These are phyloP conservation scores for Phytopythium vexans DNA, from an alignment of 352 stramenopile genomes.

Conservation along the genomic window DNA sequence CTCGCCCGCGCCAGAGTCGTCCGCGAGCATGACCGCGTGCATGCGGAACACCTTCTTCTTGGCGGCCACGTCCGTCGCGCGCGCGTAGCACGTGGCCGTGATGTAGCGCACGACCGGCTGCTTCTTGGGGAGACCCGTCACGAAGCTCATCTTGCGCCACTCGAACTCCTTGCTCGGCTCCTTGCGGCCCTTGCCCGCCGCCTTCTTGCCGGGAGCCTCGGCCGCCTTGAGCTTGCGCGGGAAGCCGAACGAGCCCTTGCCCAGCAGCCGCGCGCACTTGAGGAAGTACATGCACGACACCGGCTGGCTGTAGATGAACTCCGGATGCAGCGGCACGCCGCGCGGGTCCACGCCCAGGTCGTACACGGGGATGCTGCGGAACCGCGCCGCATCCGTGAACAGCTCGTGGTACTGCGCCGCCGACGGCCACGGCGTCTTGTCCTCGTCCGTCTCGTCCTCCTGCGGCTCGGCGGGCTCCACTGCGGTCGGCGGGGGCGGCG, in stretches of 20 bases:
- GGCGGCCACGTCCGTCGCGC: slow-evolving; percentile 39
- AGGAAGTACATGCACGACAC: slow-evolving; percentile 80
- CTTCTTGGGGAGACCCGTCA: slow-evolving; percentile 76
- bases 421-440: slow-evolving; percentile 78
- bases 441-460: slow-evolving; percentile 40
- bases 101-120: slow-evolving; percentile 72
- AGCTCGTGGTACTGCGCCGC: slow-evolving; percentile 63
- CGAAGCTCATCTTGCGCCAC: slow-evolving; percentile 83
- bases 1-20: slow-evolving; percentile 39
- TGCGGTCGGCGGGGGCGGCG: slow-evolving; percentile 3
- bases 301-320: slow-evolving; percentile 76
- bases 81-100: slow-evolving; percentile 72
- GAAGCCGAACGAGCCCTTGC: slow-evolving; percentile 71
- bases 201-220: slow-evolving; percentile 16
- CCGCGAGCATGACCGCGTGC: slow-evolving; percentile 75
- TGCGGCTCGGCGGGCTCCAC: slow-evolving; percentile 6
- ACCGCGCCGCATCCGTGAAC: slow-evolving; percentile 29
- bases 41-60: slow-evolving; percentile 83
- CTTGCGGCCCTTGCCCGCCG: slow-evolving; percentile 25
- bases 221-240: slow-evolving; percentile 54
- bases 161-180: slow-evolving; percentile 71
- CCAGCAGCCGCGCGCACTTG: slow-evolving; percentile 50
- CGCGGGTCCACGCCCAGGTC: slow-evolving; percentile 67
- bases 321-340: slow-evolving; percentile 64
- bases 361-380: slow-evolving; percentile 55